Evolutionary conservation across 2,329 filamentous ascomycete species (phyloP).

Genomic region (Tetracladium maxilliforme): DNA sequence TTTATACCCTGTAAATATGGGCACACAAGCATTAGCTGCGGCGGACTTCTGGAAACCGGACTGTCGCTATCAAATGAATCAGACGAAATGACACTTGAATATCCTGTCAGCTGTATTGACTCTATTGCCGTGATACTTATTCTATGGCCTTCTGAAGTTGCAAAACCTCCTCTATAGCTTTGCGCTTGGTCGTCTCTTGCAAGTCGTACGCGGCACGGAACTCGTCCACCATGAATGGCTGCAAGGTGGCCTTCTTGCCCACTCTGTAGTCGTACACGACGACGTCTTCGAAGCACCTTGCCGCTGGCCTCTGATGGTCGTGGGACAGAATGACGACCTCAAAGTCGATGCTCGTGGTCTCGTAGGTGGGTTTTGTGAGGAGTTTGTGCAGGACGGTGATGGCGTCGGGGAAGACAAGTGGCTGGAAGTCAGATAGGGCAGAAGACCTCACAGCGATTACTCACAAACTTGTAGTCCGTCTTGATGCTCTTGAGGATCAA

Average conservation of each 20-base stretch:
- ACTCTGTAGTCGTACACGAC: conserved; percentile 61
- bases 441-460: conserved; percentile 15
- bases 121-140: too few relatives aligned
- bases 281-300: conserved; percentile 63
- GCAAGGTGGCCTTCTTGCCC: conserved; percentile 39
- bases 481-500: conserved; percentile 69
- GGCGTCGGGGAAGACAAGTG: conserved; percentile 41
- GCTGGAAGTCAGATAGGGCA: neutral
- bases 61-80: too few relatives aligned
- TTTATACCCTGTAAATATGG: too few relatives aligned
- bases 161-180: too few relatives aligned
- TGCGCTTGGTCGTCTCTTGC: conserved; percentile 47
- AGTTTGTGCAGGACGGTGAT: conserved; percentile 78
- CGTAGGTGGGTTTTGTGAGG: conserved; percentile 26
- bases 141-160: too few relatives aligned
- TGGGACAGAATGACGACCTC: conserved; percentile 62
- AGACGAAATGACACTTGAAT: too few relatives aligned
- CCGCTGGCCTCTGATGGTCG: conserved; percentile 54
- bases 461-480: conserved; percentile 77
- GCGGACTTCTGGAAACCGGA: too few relatives aligned
- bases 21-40: too few relatives aligned
- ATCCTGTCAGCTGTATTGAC: too few relatives aligned
- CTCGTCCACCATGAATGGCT: conserved; percentile 43
- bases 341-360: conserved; percentile 38
- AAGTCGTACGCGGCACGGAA: conserved; percentile 42